Evolutionary conservation across 2,329 filamentous ascomycete species (phyloP), one percentile per base, ranked within the genome.

Genomic region (Volutella citrinella): DNA sequence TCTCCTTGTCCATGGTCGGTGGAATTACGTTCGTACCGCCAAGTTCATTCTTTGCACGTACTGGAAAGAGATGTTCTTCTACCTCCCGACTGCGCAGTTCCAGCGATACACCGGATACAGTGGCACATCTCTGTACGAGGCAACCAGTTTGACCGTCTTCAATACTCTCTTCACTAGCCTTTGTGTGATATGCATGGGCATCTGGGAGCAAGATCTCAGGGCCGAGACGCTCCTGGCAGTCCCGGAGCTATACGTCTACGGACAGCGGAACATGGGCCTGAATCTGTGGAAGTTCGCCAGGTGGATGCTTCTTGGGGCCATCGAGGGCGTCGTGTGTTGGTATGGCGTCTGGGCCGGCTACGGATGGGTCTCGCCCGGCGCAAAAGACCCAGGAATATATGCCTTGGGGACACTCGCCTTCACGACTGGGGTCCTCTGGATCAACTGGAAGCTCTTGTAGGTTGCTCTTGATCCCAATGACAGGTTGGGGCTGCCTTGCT

Each of bases 91-190:
- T 57, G 87, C 89, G 2, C 68, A 90, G 20, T 96, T 86, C 52
- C 88, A 95, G 60, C 75, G 79, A 34, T 89, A 80, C 64, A 85
- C 82, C 21, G 90, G 90, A 8, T 96, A 94, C 57, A 94, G 86
- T 0, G 91, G 90, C 1, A 95, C 90, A 1, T 93, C 85, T 34
- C 70, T 97, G 14, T 96, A 95, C 66, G 89, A 97, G 60, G 78
- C 78, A 3, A 91, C 85, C 65, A 87, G 83, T 45, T 64, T 97
- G 55, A 93, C 85, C 28, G 88, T 95, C 57, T 91, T 96, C 68
- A 97, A 97, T 56, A 93, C 88, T 2, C 75, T 96, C 10, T 97
- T 97, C 61, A 96, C 91, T 1, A 93, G 86, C 38, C 69, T 96
- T 4, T 82, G 84, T 25, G 87, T 93, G 16, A 94, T 97, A 44